A percentile compares a stretch with the other conserved stretches of the same genome.
These are phyloP conservation scores for Flagelloscypha sp. DNA, from an alignment of 768 basidiomycete species.

Conservation along the genomic window DNA sequence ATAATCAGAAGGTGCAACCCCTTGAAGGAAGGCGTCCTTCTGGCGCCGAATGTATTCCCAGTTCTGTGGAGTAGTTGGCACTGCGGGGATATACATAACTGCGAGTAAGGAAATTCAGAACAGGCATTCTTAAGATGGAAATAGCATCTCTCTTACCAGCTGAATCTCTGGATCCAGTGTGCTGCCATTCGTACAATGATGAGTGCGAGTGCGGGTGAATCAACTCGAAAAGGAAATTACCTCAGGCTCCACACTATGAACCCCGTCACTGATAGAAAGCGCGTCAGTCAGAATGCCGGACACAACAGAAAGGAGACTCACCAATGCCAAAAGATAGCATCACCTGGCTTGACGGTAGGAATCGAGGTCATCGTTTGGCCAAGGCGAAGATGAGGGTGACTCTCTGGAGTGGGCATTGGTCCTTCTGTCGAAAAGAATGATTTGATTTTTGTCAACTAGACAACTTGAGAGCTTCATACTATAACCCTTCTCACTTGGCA, in stretches of 20 bases:
- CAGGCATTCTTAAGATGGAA: neutral
- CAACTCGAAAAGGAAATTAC: no score
- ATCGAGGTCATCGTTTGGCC: slow-evolving; percentile 60
- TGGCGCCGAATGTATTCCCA: slow-evolving; percentile 54
- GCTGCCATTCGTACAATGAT: slow-evolving; percentile 21
- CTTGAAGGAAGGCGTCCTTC: slow-evolving; percentile 49
- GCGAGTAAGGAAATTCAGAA: neutral
- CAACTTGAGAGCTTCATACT: no score
- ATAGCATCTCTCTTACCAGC: slow-evolving; percentile 35
- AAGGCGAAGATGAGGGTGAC: slow-evolving; percentile 63
- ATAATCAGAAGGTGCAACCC: slow-evolving; percentile 67
- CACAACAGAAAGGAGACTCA: no score
- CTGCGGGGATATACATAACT: slow-evolving; percentile 78
- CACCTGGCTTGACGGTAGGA: slow-evolving; percentile 66
- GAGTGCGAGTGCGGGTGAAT: neutral
- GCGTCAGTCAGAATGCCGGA: no score
- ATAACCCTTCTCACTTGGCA: no score
- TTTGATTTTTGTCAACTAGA: no score
- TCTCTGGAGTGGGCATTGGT: slow-evolving; percentile 42
- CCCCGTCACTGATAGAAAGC: no score
- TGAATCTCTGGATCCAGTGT: slow-evolving; percentile 47
- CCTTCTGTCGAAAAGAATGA: no score
- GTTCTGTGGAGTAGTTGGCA: slow-evolving; percentile 58
- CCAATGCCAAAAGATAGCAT: slow-evolving; percentile 78
- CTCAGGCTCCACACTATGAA: slow-evolving; percentile 23